Evolutionary conservation across 495 filamentous ascomycete genomes (phyloP), one percentile per base, ranked within the genome.

Genomic region (Penicillium bovifimosum): DNA sequence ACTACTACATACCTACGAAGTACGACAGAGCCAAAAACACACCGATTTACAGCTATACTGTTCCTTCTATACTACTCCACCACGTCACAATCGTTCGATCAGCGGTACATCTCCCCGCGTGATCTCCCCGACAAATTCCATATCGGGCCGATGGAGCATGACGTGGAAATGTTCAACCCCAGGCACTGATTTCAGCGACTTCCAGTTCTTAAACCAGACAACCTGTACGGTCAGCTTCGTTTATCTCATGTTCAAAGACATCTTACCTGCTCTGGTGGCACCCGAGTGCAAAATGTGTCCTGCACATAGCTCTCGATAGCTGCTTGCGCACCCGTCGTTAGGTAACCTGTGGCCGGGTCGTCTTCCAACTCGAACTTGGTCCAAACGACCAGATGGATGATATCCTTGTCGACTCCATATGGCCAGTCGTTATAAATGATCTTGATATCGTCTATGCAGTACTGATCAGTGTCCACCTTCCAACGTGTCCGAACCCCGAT

Each of bases 81-180:
- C 5, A 40, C 33, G 36, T 59, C 48, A 62, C 24, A 70, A 27
- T 54, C 56, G 68, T 6, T 61, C 54, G 16, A 69, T 67, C 60
- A 85, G 59, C 2, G 88, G 83, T 9, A 87, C 72, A 70, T 96
- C 88, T 5, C 86, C 87, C 26, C 78, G 67, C 2, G 90, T 95
- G 56, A 95, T 80, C 53, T 85, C 76, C 53, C 76, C 68, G 29
- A 96, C 61, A 53, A 91, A 89, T 31, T 70, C 78, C 41, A 74
- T 72, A 62, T 89, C 83, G 5, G 90, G 84, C 42, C 87, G 76
- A 66, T 81, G 84, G 39, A 96, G 72, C 88, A 96, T 91, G 62
- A 96, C 86, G 67, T 96, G 90, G 68, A 96, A 93, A 62, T 96
- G 90, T 75, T 96, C 90, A n/a, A 95, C 80, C n/a, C 86, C 81